Base-by-base conservation (phyloP, 148 eudicot genomes). In the Rhododendron vialii region DNA sequence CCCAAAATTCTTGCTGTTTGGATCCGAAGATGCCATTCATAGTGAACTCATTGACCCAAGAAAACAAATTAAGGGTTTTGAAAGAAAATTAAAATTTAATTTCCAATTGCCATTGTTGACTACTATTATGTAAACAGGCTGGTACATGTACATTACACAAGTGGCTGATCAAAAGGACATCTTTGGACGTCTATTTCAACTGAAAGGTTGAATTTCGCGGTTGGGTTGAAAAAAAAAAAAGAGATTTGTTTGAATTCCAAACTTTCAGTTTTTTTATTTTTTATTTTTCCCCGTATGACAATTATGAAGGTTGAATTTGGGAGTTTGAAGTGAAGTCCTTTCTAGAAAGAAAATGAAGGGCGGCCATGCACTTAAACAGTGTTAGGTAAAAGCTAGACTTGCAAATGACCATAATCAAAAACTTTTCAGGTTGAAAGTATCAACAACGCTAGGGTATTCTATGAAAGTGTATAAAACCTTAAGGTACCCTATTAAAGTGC, bases 391-490 rank as follows among this genome's bases (percentile, higher is more conserved):
- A 20, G 65, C 24, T 59, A 59, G 8, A 20, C 24, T 20, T 20
- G 65, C 24, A 59, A 55, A 55, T 55, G 6, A 55, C 61, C 24
- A 20, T 59, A 22, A 5, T 20, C 8, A 20, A 41, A 41, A 41
- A 13, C 55, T 20, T 59, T 18, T 20, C 2, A 59, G n/a, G 65
- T n/a, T 59, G 9, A 20, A 20, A 41, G 43, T 38, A 5, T 0
- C 0, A 5, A 38, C 5, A 38, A 5, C 0, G 0, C 0, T 38
- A 38, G 7, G 6, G 5, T 38, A 38, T 0, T 0, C 0, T 38
- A 5, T 57, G 24, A 57, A 18, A 38, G 45, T 41, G 45, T 0
- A 1, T 41, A 41, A 41, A 41, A 41, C 0, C 0, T 0, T 41
- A 41, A 0, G 45, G 7, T 41, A 41, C 7, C 1, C 0, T 41